Conservation (phyloP, 345 rosid genomes). For the Heritiera fomes region DNA sequence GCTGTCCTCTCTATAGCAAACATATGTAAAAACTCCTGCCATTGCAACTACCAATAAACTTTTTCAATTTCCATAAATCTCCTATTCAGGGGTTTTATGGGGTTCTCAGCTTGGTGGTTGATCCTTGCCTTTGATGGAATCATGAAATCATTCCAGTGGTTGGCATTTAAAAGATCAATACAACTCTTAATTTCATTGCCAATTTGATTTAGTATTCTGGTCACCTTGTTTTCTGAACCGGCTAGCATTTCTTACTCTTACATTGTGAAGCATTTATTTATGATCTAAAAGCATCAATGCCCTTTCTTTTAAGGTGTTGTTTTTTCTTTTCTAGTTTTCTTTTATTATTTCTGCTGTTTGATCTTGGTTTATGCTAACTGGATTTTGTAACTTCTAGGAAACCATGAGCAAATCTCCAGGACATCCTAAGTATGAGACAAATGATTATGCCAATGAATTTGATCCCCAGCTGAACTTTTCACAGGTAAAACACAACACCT, state of each 20-base stretch:
- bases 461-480: conserved; percentile 50
- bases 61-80: conserved; percentile 19
- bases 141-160: conserved; percentile 23
- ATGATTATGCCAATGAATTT: conserved; percentile 40
- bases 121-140: conserved; percentile 14
- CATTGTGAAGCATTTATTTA: neutral
- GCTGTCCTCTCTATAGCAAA: neutral
- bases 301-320: neutral
- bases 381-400: conserved; percentile 14
- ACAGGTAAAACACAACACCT: conserved; percentile 36
- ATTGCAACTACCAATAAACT: conserved; percentile 31
- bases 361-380: neutral
- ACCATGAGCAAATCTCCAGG: conserved; percentile 34
- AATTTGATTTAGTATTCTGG: neutral
- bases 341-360: neutral
- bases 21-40: conserved; percentile 13
- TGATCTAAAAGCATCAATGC: neutral
- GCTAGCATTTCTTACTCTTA: neutral
- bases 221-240: neutral
- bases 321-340: neutral
- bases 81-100: neutral
- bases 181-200: neutral
- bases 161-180: neutral
- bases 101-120: conserved; percentile 29
- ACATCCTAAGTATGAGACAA: conserved; percentile 28